phyloP scores from a whole-genome alignment of 192 early-diverging fungal genomes.

The Coemansia javaensis region DNA sequence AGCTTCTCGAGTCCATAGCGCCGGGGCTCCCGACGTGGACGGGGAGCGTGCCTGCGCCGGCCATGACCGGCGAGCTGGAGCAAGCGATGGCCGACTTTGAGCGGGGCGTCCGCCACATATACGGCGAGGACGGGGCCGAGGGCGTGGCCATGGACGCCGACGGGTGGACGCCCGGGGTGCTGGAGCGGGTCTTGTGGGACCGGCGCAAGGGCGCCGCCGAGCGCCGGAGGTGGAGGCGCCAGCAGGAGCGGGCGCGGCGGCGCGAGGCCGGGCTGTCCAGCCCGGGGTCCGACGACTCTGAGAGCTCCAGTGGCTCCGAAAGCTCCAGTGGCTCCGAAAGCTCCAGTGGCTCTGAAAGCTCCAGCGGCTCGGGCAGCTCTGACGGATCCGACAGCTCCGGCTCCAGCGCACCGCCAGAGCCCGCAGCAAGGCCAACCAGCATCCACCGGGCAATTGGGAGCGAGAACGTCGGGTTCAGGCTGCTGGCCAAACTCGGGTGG shows the following conservation, averaged over 20 bases:
- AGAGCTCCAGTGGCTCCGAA: background rate
- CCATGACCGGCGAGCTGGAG: constrained; percentile 10
- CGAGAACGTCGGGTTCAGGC: constrained; percentile 40
- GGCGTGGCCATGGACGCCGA: constrained; percentile 18
- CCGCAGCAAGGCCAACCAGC: constrained; percentile 1
- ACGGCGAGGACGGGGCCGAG: constrained; percentile 10
- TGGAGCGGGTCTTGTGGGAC: constrained; percentile 34
- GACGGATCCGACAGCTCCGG: constrained; percentile 1
- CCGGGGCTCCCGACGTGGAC: constrained; percentile 8
- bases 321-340: constrained; percentile 1
- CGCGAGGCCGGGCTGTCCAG: constrained; percentile 5
- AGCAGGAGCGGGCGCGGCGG: constrained; percentile 10
- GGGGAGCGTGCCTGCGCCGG: background rate
- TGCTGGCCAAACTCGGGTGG: constrained; percentile 44
- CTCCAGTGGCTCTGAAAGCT: constrained; percentile 6
- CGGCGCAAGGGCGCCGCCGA: constrained; percentile 17
- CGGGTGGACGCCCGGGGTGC: constrained; percentile 26
- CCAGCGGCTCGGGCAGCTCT: background rate
- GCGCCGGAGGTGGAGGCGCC: constrained; percentile 16
- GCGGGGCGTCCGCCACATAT: constrained; percentile 29
- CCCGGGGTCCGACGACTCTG: too few relatives aligned
- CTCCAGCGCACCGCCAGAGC: background rate
- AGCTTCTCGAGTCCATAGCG: constrained; percentile 19
- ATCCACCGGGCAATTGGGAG: constrained; percentile 39
- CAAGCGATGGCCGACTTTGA: constrained; percentile 22